Evolutionary conservation across 2,329 filamentous ascomycete genomes (phyloP), one percentile per base, ranked within the genome.

Genomic region (Ascocoryne sarcoides): DNA sequence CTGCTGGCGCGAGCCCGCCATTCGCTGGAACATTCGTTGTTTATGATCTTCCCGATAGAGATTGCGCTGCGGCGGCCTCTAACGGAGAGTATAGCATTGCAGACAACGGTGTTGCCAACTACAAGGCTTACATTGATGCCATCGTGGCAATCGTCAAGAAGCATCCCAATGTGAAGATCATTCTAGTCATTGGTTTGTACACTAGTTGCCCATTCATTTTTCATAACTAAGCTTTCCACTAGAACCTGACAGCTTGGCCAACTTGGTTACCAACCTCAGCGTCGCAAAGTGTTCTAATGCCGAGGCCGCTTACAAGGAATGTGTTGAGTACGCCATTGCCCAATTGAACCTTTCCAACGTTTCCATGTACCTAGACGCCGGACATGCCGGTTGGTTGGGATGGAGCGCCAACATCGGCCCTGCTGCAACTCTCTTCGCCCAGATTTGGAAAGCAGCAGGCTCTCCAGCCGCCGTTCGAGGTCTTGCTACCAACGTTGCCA

Each of bases 341-440:
- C 63, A 65, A 34, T 64, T 80, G 48, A 75, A 79, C 60, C 63
- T 79, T 20, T 62, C 68, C 45, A 80, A 81, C 55, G 76, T 80
- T 18, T 63, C 72, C 47, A 75, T 76, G 71, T 81, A 80, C 57
- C 57, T 81, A 15, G 76, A 81, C 50, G 76, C 73, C 7, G 76
- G 74, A 43, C 76, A 81, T 57, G 75, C 70, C 18, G 75, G 76
- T 45, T 81, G 76, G 76, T 66, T 80, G 32, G 76, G 76, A 52
- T 80, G 75, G 75, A 57, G 68, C 14, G 75, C 71, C 45, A 80
- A 80, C 61, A 67, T 76, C 33, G 48, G 50, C 4, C 70, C 70
- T 4, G 67, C 70, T 2, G 70, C 71, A 8, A 51, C 64, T 28
- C 59, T 73, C 12, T 73, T 65, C 52, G 67, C 60, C 3, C 32